Evolutionary conservation across 371 early-diverging fungal genomes (phyloP).

Genomic region (Encephalitozoon intestinalis): DNA sequence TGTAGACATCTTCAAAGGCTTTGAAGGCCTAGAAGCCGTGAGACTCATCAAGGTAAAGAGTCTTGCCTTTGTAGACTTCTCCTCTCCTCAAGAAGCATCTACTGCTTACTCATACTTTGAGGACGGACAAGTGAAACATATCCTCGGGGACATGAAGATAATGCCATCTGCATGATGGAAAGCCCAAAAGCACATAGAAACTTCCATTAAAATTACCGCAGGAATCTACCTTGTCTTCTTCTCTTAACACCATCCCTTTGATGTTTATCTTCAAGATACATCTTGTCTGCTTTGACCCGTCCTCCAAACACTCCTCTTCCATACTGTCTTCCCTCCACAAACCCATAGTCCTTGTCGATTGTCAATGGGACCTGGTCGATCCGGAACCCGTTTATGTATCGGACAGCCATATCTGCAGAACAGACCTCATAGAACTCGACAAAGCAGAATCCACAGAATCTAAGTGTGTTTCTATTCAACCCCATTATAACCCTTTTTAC

Average conservation of each 20-base stretch:
- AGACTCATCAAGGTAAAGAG: background rate
- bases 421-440: constrained; percentile 50
- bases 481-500: constrained; percentile 60
- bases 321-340: constrained; percentile 59
- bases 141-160: background rate
- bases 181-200: background rate
- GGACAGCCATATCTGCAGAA: constrained; percentile 31
- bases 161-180: background rate
- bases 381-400: constrained; percentile 32
- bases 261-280: constrained; percentile 1
- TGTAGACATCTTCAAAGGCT: background rate
- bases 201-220: background rate
- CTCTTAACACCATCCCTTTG: constrained; percentile 19
- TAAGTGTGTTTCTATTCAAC: constrained; percentile 48
- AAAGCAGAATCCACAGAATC: constrained; percentile 60
- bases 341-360: constrained; percentile 60
- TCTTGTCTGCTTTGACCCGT: constrained; percentile 33
- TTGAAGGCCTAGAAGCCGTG: background rate
- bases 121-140: background rate
- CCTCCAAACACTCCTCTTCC: constrained; percentile 60
- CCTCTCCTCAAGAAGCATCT: background rate
- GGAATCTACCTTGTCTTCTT: background rate
- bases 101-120: background rate
- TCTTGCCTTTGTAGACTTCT: background rate
- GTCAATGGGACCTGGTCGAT: constrained; percentile 45